phyloP scores from a whole-genome alignment of 169 alveolate species.

The Cryptosporidium tyzzeri region DNA sequence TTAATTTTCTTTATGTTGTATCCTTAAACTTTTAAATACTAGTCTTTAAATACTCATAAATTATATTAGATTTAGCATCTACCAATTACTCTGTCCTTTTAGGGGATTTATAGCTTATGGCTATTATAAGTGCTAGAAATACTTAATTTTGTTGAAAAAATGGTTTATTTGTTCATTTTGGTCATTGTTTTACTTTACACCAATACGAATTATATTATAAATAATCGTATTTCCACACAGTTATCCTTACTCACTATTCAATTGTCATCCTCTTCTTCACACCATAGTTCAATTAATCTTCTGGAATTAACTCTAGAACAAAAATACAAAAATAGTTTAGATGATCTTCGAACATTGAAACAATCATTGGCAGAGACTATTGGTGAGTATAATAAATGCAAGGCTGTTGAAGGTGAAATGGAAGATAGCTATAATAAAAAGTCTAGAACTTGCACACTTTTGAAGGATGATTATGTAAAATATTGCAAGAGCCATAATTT shows the following conservation, averaged over 20 bases:
- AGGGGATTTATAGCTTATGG: no score
- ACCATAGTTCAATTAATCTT: not conserved
- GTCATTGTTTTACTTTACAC: no score
- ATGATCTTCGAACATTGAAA: not conserved
- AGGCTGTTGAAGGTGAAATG: not conserved
- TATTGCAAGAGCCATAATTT: not conserved
- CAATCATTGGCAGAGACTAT: not conserved
- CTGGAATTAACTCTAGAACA: not conserved
- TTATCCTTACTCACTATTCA: not conserved
- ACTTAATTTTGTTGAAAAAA: no score
- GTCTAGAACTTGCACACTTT: not conserved
- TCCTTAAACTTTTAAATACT: no score
- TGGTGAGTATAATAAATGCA: no score
- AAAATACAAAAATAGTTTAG: not conserved
- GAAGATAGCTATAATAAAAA: not conserved
- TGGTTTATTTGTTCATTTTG: no score
- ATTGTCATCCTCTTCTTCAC: not conserved
- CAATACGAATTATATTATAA: not conserved
- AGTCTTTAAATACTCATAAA: no score
- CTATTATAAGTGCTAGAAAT: no score
- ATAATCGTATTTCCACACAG: not conserved
- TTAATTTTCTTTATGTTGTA: no score
- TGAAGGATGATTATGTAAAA: not conserved
- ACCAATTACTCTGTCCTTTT: no score
- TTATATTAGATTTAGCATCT: no score